phyloP scores from a whole-genome alignment of 2,329 filamentous ascomycete genomes.

The Fusarium domesticum region DNA sequence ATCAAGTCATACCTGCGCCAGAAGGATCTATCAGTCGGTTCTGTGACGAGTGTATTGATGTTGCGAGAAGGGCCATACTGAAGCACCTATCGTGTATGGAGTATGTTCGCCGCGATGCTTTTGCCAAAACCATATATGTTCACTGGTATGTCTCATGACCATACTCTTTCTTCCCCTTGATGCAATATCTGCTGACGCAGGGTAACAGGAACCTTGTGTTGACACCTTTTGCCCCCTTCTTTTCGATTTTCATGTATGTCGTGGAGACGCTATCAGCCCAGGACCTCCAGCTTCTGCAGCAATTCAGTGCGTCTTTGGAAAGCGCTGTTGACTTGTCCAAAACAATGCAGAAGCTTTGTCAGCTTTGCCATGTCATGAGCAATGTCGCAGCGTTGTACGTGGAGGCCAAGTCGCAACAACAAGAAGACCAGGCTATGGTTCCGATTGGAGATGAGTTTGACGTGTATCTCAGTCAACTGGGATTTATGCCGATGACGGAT shows the following conservation, averaged over 20 bases:
- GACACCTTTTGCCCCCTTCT: constrained; percentile 58
- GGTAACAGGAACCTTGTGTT: constrained; percentile 50
- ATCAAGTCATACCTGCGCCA: constrained; percentile 49
- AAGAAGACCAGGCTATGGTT: constrained; percentile 44
- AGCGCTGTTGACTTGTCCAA: constrained; percentile 52
- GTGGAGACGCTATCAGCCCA: constrained; percentile 51
- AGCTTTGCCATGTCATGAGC: constrained; percentile 60
- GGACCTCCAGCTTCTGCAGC: constrained; percentile 54
- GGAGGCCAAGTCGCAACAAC: constrained; percentile 54
- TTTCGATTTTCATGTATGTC: constrained; percentile 57
- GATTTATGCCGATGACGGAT: constrained; percentile 50
- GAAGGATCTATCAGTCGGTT: constrained; percentile 44
- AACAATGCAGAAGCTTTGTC: constrained; percentile 57
- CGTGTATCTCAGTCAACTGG: constrained; percentile 61
- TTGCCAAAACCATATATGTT: constrained; percentile 47
- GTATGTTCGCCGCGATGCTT: constrained; percentile 39
- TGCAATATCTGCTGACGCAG: constrained; percentile 8
- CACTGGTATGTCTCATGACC: constrained; percentile 51
- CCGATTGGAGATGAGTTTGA: constrained; percentile 60
- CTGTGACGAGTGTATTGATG: constrained; percentile 47
- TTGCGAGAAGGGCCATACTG: constrained; percentile 48
- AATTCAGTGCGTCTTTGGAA: constrained; percentile 56
- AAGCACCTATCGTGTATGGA: constrained; percentile 46
- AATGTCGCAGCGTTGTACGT: constrained; percentile 61
- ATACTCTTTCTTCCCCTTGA: not conserved